A percentile compares a stretch with the other conserved stretches of the same genome.
Evolutionary conservation across 768 basidiomycete species (phyloP).

Genomic region (Boletus reticuloceps): DNA sequence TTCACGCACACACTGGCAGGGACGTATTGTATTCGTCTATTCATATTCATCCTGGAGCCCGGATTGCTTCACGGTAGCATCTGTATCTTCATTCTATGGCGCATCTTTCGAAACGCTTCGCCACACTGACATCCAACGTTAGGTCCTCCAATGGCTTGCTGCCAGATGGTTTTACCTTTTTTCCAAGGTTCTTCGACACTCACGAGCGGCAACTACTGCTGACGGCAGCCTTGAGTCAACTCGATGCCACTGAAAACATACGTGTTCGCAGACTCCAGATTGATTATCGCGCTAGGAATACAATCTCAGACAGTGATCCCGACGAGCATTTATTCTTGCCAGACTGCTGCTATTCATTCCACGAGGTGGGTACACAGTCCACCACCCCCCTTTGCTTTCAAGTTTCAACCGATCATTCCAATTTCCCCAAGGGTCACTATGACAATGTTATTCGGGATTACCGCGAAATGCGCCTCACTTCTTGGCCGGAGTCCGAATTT

Average conservation of each 20-base stretch:
- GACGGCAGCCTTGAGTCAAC: constrained; percentile 48
- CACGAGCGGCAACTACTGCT: constrained; percentile 58
- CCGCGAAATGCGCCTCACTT: constrained; percentile 74
- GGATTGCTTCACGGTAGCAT: too few species aligned
- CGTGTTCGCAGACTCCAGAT: constrained; percentile 47
- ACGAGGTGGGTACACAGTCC: constrained; percentile 45
- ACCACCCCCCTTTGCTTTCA: not conserved
- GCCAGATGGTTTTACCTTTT: constrained; percentile 47
- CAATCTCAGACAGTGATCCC: constrained; percentile 1
- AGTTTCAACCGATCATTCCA: constrained; percentile 3
- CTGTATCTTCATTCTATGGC: constrained; percentile 5
- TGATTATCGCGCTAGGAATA: constrained; percentile 26
- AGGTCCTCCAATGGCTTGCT: not conserved
- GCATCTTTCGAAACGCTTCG: not conserved
- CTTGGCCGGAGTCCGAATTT: constrained; percentile 56
- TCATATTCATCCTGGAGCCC: too few species aligned
- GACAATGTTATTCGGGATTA: constrained; percentile 85
- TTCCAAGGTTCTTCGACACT: constrained; percentile 51
- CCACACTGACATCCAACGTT: not conserved
- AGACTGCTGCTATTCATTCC: constrained; percentile 67
- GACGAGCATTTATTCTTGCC: constrained; percentile 53
- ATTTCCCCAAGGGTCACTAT: constrained; percentile 67
- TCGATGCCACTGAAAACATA: constrained; percentile 55
- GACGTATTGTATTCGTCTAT: too few species aligned
- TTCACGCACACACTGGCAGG: too few species aligned